Evolutionary conservation across 495 filamentous ascomycete genomes (phyloP), one percentile per base, ranked within the genome.

Genomic region (Xylaria sp.): DNA sequence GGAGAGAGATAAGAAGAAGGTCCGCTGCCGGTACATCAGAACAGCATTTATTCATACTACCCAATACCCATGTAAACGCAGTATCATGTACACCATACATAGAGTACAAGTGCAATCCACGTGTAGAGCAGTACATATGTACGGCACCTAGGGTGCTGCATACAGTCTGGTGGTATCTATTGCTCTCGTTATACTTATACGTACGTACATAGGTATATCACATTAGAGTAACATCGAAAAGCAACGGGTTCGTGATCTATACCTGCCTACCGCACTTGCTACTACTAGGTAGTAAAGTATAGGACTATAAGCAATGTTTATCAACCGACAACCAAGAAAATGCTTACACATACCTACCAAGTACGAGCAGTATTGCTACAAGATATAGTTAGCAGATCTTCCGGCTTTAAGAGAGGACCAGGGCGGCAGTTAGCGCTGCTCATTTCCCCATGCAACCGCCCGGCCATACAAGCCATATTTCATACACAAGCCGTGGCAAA

Each of bases 321-420:
- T 9, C 50, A 53, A 53, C 50, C 9, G 50, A 53, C 50, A 53
- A 24, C 46, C 24, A 37, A 35, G 3, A 58, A 53, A 29, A 14
- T 0, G 26, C 35, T 62, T 41, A 26, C 21, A 41, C 24, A 61
- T 40, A n/a, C n/a, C n/a, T n/a, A n/a, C n/a, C n/a, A n/a, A n/a
- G n/a, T n/a, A n/a, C n/a, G n/a, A n/a, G n/a, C n/a, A n/a, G n/a
- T n/a, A n/a, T n/a, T n/a, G n/a, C 33, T 61, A 26, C n/a, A 3
- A 37, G 52, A 58, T 70, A 58, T 58, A 24, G 68, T 70, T 71
- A 59, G 69, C 61, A 71, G 69, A 71, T 71, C 69, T 40, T 50
- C 48, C 14, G 24, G 52, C 40, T 26, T n/a, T 6, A 15, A 70
- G 59, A 41, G 21, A 61, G 29, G 21, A 58, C 35, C 43, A 52